phyloP scores from a whole-genome alignment of 371 early-diverging fungal species.

The Rhizopus sp. region DNA sequence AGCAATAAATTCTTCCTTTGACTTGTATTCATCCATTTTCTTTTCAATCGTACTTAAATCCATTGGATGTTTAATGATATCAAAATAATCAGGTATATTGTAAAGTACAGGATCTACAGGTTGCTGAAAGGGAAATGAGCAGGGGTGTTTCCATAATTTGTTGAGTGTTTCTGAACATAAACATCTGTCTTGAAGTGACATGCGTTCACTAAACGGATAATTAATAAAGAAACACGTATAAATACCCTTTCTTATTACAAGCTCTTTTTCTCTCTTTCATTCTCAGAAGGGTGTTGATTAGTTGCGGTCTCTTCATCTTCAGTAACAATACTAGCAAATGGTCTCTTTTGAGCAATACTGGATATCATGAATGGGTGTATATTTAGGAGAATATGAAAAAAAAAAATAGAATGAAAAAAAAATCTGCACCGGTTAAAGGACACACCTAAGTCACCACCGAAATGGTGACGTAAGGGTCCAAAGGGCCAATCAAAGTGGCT shows the following conservation, averaged over 20 bases:
- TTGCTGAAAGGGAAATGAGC: slow-evolving; percentile 74
- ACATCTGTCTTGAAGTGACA: slow-evolving; percentile 22
- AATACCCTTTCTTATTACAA: neutral
- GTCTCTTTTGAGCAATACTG: slow-evolving; percentile 24
- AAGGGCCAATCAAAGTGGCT: no score
- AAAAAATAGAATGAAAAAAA: neutral
- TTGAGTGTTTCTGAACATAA: slow-evolving; percentile 45
- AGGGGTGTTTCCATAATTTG: slow-evolving; percentile 64
- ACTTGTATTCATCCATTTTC: slow-evolving; percentile 61
- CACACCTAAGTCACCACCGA: no score
- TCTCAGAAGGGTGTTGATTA: neutral
- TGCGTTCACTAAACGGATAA: neutral
- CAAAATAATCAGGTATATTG: slow-evolving; percentile 71
- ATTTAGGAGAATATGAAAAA: neutral
- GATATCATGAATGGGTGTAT: slow-evolving; percentile 13
- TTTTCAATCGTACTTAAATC: slow-evolving; percentile 91
- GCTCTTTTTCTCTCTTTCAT: neutral
- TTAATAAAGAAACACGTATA: neutral
- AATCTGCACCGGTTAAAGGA: neutral
- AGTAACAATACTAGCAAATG: slow-evolving; percentile 20
- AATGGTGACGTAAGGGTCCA: no score
- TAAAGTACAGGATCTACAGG: slow-evolving; percentile 54
- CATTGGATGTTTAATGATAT: slow-evolving; percentile 95
- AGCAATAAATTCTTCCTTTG: slow-evolving; percentile 42
- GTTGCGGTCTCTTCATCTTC: slow-evolving; percentile 4